phyloP scores from a whole-genome alignment of 2,329 filamentous ascomycete species.

The Fusarium denticulatum region DNA sequence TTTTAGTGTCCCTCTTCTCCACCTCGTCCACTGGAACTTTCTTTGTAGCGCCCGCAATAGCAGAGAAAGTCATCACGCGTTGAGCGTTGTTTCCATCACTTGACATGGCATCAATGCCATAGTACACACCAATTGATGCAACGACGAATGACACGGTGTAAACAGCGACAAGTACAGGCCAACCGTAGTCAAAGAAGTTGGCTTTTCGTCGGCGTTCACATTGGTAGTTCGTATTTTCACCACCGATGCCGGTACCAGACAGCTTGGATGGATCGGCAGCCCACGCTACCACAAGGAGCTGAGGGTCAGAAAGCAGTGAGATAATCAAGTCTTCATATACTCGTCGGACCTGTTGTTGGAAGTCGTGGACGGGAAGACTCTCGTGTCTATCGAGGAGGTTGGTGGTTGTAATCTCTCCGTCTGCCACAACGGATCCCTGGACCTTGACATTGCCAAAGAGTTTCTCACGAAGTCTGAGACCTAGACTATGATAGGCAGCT shows the following conservation, averaged over 20 bases:
- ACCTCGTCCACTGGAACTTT: slow-evolving; percentile 18
- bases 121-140: slow-evolving; percentile 21
- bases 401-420: slow-evolving; percentile 5
- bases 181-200: slow-evolving; percentile 30
- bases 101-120: slow-evolving; percentile 24
- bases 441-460: slow-evolving; percentile 10
- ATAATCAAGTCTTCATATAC: slow-evolving; percentile 31
- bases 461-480: slow-evolving; percentile 9
- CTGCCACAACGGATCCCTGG: neutral
- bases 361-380: slow-evolving; percentile 8
- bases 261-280: slow-evolving; percentile 20
- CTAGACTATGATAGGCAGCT: slow-evolving; percentile 31
- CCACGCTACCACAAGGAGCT: slow-evolving; percentile 37
- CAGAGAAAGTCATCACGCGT: slow-evolving; percentile 32
- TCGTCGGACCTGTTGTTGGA: neutral
- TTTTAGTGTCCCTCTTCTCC: slow-evolving; percentile 17
- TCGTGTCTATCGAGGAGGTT: slow-evolving; percentile 25
- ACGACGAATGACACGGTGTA: slow-evolving; percentile 19
- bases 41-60: slow-evolving; percentile 29
- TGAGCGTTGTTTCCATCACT: slow-evolving; percentile 14
- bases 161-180: slow-evolving; percentile 9
- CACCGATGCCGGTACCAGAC: slow-evolving; percentile 1
- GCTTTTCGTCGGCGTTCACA: slow-evolving; percentile 18
- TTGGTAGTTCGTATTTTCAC: slow-evolving; percentile 3
- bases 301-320: slow-evolving; percentile 30